A percentile compares a stretch with the other conserved stretches of the same genome.
phyloP scores from a whole-genome alignment of 352 stramenopile genomes.

The Phytopythium sindhum region DNA sequence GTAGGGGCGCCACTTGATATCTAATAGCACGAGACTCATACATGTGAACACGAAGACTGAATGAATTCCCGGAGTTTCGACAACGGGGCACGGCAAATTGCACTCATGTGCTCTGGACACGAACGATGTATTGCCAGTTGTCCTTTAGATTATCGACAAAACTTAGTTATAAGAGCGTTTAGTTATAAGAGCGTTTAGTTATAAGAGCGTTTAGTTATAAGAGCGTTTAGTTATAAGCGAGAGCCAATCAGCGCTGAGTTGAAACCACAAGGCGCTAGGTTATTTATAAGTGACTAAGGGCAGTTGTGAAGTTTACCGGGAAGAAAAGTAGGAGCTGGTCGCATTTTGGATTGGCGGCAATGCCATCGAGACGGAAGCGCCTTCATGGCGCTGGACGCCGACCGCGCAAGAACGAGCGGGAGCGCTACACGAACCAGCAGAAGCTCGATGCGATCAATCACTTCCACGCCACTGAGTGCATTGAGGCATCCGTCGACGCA shows the following conservation, averaged over 20 bases:
- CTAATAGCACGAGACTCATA: no score
- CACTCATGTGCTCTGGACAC: no score
- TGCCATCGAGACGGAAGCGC: background rate
- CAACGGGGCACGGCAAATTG: no score
- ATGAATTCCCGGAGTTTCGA: no score
- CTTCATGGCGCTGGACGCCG: background rate
- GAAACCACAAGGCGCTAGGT: background rate
- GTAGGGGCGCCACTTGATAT: no score
- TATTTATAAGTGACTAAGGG: background rate
- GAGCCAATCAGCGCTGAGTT: background rate
- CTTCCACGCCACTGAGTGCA: background rate
- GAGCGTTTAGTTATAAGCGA: background rate
- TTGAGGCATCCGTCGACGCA: background rate
- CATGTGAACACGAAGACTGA: no score
- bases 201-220: conserved; percentile 1
- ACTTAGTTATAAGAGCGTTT: no score
- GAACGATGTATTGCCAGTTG: no score
- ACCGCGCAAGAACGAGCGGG: background rate
- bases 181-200: no score
- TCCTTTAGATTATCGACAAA: no score
- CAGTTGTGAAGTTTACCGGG: background rate
- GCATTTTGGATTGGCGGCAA: background rate
- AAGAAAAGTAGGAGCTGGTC: no score
- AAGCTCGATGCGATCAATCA: background rate
- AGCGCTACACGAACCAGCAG: background rate